A percentile compares a stretch with the other conserved stretches of the same genome.
These are phyloP conservation scores for Elsinoe fawcettii DNA, from an alignment of 2,329 filamentous ascomycete species.

Conservation along the genomic window DNA sequence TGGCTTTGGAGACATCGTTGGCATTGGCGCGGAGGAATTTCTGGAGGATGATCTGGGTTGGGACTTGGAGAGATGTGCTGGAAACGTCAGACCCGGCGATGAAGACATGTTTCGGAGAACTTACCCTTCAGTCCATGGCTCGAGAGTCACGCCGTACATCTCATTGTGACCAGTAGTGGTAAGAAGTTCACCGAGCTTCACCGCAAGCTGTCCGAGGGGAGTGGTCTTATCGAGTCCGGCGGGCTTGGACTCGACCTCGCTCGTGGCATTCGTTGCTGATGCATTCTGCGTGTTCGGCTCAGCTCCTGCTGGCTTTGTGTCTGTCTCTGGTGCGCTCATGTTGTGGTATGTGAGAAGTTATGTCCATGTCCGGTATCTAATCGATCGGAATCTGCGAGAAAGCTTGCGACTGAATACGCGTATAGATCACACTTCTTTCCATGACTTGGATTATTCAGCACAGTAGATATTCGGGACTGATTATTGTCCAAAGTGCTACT, in stretches of 20 bases:
- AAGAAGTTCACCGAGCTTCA: conserved; percentile 50
- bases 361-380: neutral
- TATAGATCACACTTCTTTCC: no score
- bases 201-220: conserved; percentile 9
- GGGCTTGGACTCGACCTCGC: neutral
- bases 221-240: neutral
- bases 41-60: conserved; percentile 76
- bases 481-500: no score
- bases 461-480: no score
- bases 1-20: conserved; percentile 63
- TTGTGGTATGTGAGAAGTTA: neutral
- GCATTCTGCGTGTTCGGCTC: neutral
- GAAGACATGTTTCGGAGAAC: conserved; percentile 31
- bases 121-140: conserved; percentile 23
- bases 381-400: conserved; percentile 1
- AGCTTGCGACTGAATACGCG: no score
- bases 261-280: neutral
- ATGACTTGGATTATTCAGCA: no score
- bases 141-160: conserved; percentile 77
- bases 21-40: conserved; percentile 92
- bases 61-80: conserved; percentile 44
- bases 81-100: neutral
- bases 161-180: conserved; percentile 57
- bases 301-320: neutral
- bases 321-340: conserved; percentile 5